Percentiles rank a stretch among this genome's conserved stretches.
Conservation (phyloP, 2,329 filamentous ascomycete species). For the Penicillium digitatum region DNA sequence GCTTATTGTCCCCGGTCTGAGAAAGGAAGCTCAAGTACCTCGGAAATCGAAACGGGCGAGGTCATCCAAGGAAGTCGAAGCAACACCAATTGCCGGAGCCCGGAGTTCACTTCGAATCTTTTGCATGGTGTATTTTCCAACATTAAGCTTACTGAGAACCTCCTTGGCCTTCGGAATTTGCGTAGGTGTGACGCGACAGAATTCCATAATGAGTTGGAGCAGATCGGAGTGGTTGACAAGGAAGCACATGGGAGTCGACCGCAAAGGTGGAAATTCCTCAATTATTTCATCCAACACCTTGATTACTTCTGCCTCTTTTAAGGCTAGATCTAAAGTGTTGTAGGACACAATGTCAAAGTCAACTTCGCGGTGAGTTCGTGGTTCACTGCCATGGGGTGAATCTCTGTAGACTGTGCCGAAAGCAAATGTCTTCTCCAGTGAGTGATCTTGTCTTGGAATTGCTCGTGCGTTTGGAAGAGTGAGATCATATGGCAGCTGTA, state of each 20-base stretch:
- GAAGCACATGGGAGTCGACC: conserved; percentile 73
- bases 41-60: conserved; percentile 87
- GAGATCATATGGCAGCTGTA: conserved; percentile 92
- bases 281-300: conserved; percentile 93
- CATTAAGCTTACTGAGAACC: conserved; percentile 79
- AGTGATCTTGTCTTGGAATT: conserved; percentile 63
- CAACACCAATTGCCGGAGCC: conserved; percentile 73
- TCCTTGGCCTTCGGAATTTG: conserved; percentile 73
- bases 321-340: conserved; percentile 71
- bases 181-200: conserved; percentile 70
- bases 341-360: conserved; percentile 94
- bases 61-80: conserved; percentile 86
- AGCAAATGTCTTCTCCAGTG: conserved; percentile 72
- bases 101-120: conserved; percentile 79
- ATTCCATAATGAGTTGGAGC: conserved; percentile 82
- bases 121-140: conserved; percentile 73
- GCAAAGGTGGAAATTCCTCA: conserved; percentile 70
- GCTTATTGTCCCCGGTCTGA: conserved; percentile 48
- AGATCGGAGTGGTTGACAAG: conserved; percentile 86
- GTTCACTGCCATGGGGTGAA: conserved; percentile 72
- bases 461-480: conserved; percentile 83
- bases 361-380: conserved; percentile 77
- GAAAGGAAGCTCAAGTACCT: conserved; percentile 48
- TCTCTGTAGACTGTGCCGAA: conserved; percentile 88
- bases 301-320: conserved; percentile 90